Conservation (phyloP, 2,329 filamentous ascomycete species). For the Incumbomyces delicatus region DNA sequence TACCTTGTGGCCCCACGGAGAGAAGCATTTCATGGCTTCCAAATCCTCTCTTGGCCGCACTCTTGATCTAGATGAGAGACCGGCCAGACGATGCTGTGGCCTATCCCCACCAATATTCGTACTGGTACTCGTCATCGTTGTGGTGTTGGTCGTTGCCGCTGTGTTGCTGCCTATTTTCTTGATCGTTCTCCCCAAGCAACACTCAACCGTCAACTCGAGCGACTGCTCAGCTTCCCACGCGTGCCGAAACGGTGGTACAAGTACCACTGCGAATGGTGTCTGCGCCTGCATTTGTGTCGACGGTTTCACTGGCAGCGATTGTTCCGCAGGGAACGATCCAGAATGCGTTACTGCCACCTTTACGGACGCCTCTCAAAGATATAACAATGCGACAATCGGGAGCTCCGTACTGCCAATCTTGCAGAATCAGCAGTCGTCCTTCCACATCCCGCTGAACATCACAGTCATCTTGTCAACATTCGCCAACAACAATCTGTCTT, state of each 20-base stretch:
- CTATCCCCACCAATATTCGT: conserved; percentile 72
- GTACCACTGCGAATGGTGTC: conserved; percentile 53
- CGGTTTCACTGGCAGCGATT: conserved; percentile 64
- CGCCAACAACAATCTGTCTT: conserved; percentile 65
- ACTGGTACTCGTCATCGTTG: conserved; percentile 51
- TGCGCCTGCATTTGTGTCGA: conserved; percentile 86
- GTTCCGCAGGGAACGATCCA: conserved; percentile 41
- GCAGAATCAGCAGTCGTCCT: conserved; percentile 53
- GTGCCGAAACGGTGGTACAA: conserved; percentile 74
- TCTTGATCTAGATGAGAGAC: conserved; percentile 20
- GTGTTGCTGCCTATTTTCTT: conserved; percentile 66
- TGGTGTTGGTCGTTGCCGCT: conserved; percentile 69
- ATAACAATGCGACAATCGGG: conserved; percentile 67
- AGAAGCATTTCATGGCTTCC: conserved; percentile 21
- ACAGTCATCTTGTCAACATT: conserved; percentile 65
- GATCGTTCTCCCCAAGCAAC: conserved; percentile 45
- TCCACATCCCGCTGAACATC: conserved; percentile 63
- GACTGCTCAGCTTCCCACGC: conserved; percentile 52
- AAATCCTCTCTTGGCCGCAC: conserved; percentile 19
- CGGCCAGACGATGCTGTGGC: conserved; percentile 60
- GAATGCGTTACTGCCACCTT: conserved; percentile 44
- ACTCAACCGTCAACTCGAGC: conserved; percentile 27
- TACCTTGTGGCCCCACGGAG: conserved; percentile 29
- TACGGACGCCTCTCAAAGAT: conserved; percentile 28
- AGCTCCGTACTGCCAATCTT: conserved; percentile 68